These are phyloP conservation scores for Verbascum thapsus DNA, from an alignment of 257 asterid species.

Conservation along the genomic window DNA sequence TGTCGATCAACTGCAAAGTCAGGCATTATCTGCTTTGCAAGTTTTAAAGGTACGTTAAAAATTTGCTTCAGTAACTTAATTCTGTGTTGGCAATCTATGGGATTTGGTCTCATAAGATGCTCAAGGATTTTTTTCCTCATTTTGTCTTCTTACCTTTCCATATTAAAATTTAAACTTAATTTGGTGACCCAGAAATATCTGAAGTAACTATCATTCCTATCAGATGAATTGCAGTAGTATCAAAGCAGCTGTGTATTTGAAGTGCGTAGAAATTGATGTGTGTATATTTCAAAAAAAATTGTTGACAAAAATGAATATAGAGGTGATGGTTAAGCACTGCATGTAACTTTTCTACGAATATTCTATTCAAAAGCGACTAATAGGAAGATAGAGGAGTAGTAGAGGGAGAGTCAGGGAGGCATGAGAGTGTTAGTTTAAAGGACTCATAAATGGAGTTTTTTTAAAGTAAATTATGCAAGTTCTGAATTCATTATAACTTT, in stretches of 20 bases:
- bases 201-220: not conserved
- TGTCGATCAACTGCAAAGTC: conserved; percentile 89
- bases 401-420: conserved; percentile 9
- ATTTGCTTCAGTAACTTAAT: conserved; percentile 21
- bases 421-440: conserved; percentile 15
- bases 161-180: conserved; percentile 21
- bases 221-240: conserved; percentile 6
- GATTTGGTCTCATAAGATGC: conserved; percentile 8
- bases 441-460: conserved; percentile 15
- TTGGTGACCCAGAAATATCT: conserved; percentile 35
- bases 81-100: conserved; percentile 16
- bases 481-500: conserved; percentile 1
- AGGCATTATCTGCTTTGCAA: conserved; percentile 87
- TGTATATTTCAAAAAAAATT: not conserved
- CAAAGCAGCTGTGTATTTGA: not conserved
- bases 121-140: conserved; percentile 5
- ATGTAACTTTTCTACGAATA: not conserved
- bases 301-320: not conserved
- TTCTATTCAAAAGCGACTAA: conserved; percentile 4
- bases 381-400: not conserved
- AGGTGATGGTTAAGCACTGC: not conserved
- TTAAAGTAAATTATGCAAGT: not conserved
- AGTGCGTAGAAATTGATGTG: not conserved
- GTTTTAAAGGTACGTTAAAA: conserved; percentile 54
- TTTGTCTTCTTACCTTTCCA: conserved; percentile 1